Percentiles rank a stretch among this genome's conserved stretches.
These are phyloP conservation scores for Grigorovia yakushimaensis DNA, from an alignment of 805 yeast species.

Conservation along the genomic window DNA sequence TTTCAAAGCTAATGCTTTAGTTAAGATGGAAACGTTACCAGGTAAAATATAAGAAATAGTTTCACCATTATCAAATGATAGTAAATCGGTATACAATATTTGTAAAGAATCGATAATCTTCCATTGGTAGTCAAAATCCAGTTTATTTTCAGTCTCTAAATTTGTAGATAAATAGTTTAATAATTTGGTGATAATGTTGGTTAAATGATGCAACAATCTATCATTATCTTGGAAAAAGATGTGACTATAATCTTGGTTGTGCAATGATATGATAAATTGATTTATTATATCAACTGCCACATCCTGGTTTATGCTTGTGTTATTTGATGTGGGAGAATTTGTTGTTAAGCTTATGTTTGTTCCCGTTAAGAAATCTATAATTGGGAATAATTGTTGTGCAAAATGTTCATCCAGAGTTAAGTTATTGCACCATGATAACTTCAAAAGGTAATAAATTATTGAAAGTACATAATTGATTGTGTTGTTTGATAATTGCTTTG, in stretches of 20 bases:
- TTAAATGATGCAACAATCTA: constrained; percentile 33
- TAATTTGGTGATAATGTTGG: constrained; percentile 38
- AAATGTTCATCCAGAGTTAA: constrained; percentile 31
- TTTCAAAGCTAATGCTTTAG: constrained; percentile 30
- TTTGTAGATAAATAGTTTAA: constrained; percentile 27
- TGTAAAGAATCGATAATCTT: constrained; percentile 29
- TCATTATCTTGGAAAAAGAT: constrained; percentile 13
- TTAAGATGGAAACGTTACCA: constrained; percentile 38
- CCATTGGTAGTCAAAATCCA: constrained; percentile 25
- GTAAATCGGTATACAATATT: constrained; percentile 28
- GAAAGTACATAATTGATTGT: constrained; percentile 38
- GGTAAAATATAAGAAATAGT: constrained; percentile 40
- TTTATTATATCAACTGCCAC: background rate
- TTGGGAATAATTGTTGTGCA: constrained; percentile 38
- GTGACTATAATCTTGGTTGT: constrained; percentile 16
- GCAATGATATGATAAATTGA: background rate
- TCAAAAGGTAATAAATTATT: constrained; percentile 36
- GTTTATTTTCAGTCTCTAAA: no score
- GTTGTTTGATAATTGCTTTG: constrained; percentile 36
- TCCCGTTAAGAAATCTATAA: constrained; percentile 27
- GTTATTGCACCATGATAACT: constrained; percentile 37
- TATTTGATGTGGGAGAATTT: no score
- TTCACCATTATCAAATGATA: constrained; percentile 36
- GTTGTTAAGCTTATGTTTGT: background rate
- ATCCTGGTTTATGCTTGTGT: background rate